These are phyloP conservation scores for Saccharomyces hybrid DNA, from an alignment of 1,139 yeast genomes.

Conservation along the genomic window DNA sequence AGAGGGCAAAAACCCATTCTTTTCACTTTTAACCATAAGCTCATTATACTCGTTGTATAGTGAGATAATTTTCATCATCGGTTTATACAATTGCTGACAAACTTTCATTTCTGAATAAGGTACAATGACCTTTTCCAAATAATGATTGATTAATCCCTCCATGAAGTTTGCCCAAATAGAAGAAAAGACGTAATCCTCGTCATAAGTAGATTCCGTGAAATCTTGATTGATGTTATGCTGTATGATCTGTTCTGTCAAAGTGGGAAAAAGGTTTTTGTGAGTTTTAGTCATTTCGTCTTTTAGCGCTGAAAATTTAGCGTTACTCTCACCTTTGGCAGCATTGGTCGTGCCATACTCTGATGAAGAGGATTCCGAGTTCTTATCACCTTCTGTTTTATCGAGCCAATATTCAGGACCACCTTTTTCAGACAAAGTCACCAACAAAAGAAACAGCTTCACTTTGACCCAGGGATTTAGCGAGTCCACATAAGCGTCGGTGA, in stretches of 20 bases:
- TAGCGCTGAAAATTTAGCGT: background rate
- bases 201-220: constrained; percentile 26
- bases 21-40: constrained; percentile 31
- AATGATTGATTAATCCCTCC: constrained; percentile 34
- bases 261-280: constrained; percentile 10
- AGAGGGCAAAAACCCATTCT: constrained; percentile 27
- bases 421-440: constrained; percentile 30
- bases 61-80: constrained; percentile 33
- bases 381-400: constrained; percentile 22
- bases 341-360: background rate
- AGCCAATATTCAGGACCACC: constrained; percentile 34
- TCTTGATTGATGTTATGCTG: constrained; percentile 30
- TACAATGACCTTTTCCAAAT: constrained; percentile 30
- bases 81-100: constrained; percentile 32
- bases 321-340: background rate
- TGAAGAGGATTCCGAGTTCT: background rate
- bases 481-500: constrained; percentile 21
- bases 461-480: constrained; percentile 27
- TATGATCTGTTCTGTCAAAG: constrained; percentile 28
- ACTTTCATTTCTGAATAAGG: constrained; percentile 33
- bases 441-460: constrained; percentile 26
- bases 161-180: constrained; percentile 34
- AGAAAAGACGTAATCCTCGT: constrained; percentile 32
- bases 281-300: background rate
- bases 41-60: constrained; percentile 32